Evolutionary conservation across 352 stramenopile genomes (phyloP), one percentile per base, ranked within the genome.

Genomic region (Halophytophthora batemanensis): DNA sequence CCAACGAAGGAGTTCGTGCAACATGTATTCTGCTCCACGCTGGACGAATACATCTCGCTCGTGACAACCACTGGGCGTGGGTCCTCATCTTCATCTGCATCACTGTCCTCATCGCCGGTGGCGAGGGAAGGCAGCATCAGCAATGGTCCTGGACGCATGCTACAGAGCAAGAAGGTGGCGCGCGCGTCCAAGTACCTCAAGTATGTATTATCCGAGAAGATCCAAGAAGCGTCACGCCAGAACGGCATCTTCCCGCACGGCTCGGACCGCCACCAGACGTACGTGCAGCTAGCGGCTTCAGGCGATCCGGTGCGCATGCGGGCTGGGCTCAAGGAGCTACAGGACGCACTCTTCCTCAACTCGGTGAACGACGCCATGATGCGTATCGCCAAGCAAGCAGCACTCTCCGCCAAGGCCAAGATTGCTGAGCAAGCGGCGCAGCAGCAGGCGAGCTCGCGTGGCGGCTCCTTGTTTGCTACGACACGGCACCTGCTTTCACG

Each of bases 341-440:
- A 90, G 54, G 64, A 88, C 34, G 71, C 67, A 22, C 60, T 91
- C 12, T 91, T 93, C 49, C 74, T 77, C 29, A 77, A 62, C 57
- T 86, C 77, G 8, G 67, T 90, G 43, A 85, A 87, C 46, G 78
- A 91, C 45, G 82, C 80, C 2, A 89, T 88, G 61, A 87, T 93
- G 80, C 71, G 78, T 36, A 89, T 93, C 52, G 82, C 82, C 0
- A 80, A 82, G 34, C 76, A 93, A 41, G 82, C 82, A 21, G 82
- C 82, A 7, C 50, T 93, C 35, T 91, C 80, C 0, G 82, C 82
- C 8, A 88, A 91, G 38, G 82, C 78, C 3, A 85, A 84, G 44
- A 93, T 93, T 65, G 82, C 82, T 6, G 78, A 93, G 38, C 76
- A 91, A 39, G 73, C 76, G 22, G 77, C 81, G 1, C 81, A 89